A percentile compares a stretch with the other conserved stretches of the same genome.
Conservation (phyloP, 441 rosid species). For the Populus hybrid region DNA sequence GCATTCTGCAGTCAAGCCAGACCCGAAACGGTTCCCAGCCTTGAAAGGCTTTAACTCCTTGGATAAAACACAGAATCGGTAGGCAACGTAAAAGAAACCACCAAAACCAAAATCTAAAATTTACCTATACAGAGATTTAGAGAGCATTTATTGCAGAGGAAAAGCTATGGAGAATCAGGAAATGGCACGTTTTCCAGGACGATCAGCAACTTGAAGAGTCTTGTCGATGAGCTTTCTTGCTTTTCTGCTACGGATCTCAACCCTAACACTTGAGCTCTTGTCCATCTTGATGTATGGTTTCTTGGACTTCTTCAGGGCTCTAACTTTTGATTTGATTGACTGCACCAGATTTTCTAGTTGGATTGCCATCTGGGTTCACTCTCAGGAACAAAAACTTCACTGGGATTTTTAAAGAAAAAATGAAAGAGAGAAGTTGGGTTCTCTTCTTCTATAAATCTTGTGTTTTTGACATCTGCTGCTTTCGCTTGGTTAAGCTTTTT, state of each 20-base stretch:
- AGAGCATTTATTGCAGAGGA: not conserved
- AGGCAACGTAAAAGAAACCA: conserved; percentile 6
- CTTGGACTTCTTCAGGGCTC: conserved; percentile 52
- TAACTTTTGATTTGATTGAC: conserved; percentile 84
- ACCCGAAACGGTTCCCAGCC: conserved; percentile 31
- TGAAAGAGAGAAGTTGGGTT: not conserved
- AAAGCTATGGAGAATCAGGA: conserved; percentile 2
- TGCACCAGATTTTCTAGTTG: conserved; percentile 72
- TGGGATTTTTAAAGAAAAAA: too few species aligned
- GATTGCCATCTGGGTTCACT: conserved; percentile 42
- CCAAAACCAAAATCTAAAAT: not conserved
- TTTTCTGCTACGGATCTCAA: conserved; percentile 89
- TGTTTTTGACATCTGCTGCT: not conserved
- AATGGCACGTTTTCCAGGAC: conserved; percentile 55
- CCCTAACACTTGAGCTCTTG: conserved; percentile 85
- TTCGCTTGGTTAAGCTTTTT: not conserved
- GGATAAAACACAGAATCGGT: conserved; percentile 29
- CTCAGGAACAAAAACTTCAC: not conserved
- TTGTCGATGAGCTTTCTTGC: conserved; percentile 72
- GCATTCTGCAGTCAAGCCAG: not conserved
- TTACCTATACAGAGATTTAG: not conserved
- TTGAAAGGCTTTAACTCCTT: not conserved
- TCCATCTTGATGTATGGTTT: conserved; percentile 83
- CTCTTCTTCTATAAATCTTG: not conserved
- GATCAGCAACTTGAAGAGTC: conserved; percentile 81